Evolutionary conservation across 495 filamentous ascomycete species (phyloP).

Genomic region (Neurospora sp.): DNA sequence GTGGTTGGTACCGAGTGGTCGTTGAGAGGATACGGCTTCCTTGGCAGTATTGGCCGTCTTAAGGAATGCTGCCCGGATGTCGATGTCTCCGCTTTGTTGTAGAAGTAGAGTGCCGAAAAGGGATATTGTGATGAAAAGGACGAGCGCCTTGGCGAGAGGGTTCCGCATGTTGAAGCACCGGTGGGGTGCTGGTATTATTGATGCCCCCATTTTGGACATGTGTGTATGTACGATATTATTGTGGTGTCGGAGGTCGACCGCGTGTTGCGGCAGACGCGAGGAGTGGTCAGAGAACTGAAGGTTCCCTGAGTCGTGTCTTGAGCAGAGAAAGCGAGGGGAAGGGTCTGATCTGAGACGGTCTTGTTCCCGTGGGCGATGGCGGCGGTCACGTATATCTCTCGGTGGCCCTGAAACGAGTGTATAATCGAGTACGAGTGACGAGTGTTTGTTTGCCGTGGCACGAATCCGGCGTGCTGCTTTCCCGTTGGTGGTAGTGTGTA

Average conservation of each 20-base stretch:
- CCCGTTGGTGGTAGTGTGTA: background rate
- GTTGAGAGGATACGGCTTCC: constrained; percentile 22
- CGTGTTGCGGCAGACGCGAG: background rate
- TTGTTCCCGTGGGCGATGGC: background rate
- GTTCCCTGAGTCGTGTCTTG: background rate
- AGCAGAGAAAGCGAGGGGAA: background rate
- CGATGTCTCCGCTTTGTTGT: constrained; percentile 24
- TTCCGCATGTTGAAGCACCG: constrained; percentile 36
- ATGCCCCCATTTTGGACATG: constrained; percentile 24
- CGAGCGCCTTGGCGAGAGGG: constrained; percentile 29
- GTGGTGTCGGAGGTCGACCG: background rate
- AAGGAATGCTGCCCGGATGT: constrained; percentile 27
- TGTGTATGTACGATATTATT: background rate
- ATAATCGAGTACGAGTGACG: background rate
- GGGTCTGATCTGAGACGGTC: background rate
- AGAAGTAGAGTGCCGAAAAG: constrained; percentile 24
- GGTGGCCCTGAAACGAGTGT: background rate
- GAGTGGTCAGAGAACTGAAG: background rate
- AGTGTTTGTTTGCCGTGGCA: background rate
- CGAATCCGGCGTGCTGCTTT: background rate
- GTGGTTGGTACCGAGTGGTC: constrained; percentile 12
- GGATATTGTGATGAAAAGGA: constrained; percentile 26
- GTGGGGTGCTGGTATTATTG: constrained; percentile 23
- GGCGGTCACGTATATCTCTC: background rate
- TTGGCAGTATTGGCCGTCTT: constrained; percentile 27